phyloP scores from a whole-genome alignment of 257 asterid species.

The Solanum lycopersicoides region DNA sequence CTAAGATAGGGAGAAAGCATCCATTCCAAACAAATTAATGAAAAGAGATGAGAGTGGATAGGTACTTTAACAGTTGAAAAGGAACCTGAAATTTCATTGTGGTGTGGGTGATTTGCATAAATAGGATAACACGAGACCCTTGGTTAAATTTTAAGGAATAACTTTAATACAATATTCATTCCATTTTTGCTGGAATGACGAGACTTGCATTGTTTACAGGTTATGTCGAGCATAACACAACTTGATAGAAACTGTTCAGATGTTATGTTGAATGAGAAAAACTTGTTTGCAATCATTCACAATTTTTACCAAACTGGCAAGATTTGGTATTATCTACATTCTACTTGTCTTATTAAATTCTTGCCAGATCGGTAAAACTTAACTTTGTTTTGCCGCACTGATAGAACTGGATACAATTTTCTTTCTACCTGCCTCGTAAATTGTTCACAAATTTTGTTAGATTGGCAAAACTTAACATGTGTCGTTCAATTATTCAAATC shows the following conservation, averaged over 20 bases:
- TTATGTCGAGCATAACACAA: too few relatives aligned
- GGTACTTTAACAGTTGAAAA: not conserved
- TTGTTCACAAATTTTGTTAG: not conserved
- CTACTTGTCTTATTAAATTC: not conserved
- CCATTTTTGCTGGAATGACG: too few relatives aligned
- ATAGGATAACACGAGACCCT: not conserved
- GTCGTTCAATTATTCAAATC: too few relatives aligned
- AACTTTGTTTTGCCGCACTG: not conserved
- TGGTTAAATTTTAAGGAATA: not conserved
- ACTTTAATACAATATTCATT: too few relatives aligned
- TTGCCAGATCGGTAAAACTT: not conserved
- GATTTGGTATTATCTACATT: not conserved
- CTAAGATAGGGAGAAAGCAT: too few relatives aligned
- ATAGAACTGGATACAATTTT: not conserved
- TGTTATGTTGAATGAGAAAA: not conserved
- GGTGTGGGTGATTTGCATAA: not conserved
- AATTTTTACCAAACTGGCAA: not conserved
- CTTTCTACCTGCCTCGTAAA: not conserved
- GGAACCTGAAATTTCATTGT: not conserved
- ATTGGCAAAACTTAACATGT: not conserved
- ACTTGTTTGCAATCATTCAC: not conserved
- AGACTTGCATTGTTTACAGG: too few relatives aligned
- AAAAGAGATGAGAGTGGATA: not conserved
- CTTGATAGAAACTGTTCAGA: too few relatives aligned
- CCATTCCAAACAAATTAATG: not conserved